phyloP scores from a whole-genome alignment of 176 grass and related monocot genomes.

The Stipa capillata region DNA sequence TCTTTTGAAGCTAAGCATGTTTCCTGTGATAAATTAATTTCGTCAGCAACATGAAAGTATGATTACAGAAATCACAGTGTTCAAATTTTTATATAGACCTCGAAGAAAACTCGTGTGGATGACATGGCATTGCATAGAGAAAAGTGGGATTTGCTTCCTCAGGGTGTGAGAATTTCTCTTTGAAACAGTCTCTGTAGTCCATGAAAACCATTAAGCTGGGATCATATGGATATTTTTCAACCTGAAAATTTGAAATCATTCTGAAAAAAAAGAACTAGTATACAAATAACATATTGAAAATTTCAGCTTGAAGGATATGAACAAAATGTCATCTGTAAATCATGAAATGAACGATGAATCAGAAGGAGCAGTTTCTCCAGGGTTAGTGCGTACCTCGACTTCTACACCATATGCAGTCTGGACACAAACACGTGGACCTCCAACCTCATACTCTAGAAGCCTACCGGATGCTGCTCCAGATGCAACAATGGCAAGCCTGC shows the following conservation, averaged over 20 bases:
- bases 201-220: conserved; percentile 99
- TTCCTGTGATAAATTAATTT: conserved; percentile 47
- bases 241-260: conserved; percentile 64
- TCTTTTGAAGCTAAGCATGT: conserved; percentile 98
- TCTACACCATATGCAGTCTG: conserved; percentile 96
- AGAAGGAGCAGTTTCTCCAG: neutral
- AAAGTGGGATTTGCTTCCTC: conserved; percentile 83
- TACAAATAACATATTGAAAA: neutral
- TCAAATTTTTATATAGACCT: conserved; percentile 34
- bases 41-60: conserved; percentile 4
- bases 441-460: conserved; percentile 92
- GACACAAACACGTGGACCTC: conserved; percentile 84
- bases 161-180: conserved; percentile 42
- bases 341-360: neutral
- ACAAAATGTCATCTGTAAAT: neutral
- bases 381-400: conserved; percentile 64
- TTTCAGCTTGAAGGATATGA: neutral
- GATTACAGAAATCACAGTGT: neutral
- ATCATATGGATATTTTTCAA: conserved; percentile 95
- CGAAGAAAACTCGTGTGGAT: conserved; percentile 83
- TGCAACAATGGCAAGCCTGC: conserved; percentile 98
- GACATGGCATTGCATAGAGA: conserved; percentile 99
- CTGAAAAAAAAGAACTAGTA: conserved; percentile 22
- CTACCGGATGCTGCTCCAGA: conserved; percentile 94
- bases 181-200: conserved; percentile 93